Evolutionary conservation across 805 yeast species (phyloP), one percentile per base, ranked within the genome.

Genomic region (Soucietia sequanensis): DNA sequence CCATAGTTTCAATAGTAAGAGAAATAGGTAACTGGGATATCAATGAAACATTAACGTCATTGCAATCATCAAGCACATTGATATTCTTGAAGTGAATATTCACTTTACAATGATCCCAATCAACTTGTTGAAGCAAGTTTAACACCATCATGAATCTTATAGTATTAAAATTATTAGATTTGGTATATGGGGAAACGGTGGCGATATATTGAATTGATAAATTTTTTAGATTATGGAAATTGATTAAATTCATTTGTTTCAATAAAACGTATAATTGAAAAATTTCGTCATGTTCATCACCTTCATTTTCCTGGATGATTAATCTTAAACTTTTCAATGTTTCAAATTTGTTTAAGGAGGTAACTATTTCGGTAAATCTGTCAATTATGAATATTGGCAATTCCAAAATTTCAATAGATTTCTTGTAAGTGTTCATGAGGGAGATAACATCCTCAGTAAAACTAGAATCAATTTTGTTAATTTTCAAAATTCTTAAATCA

Each of bases 101-200:
- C 11, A 19, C 24, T 13, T 19, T 12, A 5, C 31, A 19, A 16
- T 5, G 17, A n/a, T 21, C 31, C 31, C 31, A 29, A 14, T 29
- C 19, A 12, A 29, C n/a, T 23, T 29, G 31, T 23, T n/a, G 17
- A 5, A 29, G 15, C 6, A 29, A 12, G 14, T 29, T 19, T 13
- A 29, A n/a, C 20, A 29, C 13, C 22, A 29, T 19, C 31, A 29
- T 29, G 17, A 29, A n/a, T 21, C 31, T 18, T 10, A 19, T 19
- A 13, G 17, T 29, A 7, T 12, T 12, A n/a, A 7, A 8, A 14
- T 25, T 25, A 13, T 25, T 12, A 25, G 27, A 7, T 7, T 12
- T 25, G 23, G 23, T 21, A 7, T 8, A 21, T 10, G 23, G 10
- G 23, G 23, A 8, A 12, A 25, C 15, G 27, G 27, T 9, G 9